A percentile compares a stretch with the other conserved stretches of the same genome.
These are phyloP conservation scores for Stellera chamaejasme DNA, from an alignment of 345 rosid genomes.

Conservation along the genomic window DNA sequence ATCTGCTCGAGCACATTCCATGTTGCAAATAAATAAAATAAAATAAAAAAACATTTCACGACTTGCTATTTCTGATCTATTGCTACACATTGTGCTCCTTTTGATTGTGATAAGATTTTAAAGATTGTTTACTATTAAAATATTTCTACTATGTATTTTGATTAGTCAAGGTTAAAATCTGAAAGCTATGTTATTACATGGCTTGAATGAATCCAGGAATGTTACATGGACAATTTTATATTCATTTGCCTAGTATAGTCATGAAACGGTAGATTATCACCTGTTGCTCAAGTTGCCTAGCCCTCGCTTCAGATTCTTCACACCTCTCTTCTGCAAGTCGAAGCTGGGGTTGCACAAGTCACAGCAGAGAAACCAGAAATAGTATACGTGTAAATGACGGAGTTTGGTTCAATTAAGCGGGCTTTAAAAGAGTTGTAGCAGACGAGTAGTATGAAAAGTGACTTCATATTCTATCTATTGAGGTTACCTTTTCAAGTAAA, in stretches of 20 bases:
- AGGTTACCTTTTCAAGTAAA: slow-evolving; percentile 50
- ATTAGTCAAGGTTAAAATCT: no score
- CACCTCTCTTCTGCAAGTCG: slow-evolving; percentile 78
- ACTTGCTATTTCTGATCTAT: no score
- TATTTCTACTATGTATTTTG: no score
- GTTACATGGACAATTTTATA: background rate
- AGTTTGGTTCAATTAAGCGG: background rate
- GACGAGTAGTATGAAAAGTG: slow-evolving; percentile 1
- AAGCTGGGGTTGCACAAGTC: slow-evolving; percentile 58
- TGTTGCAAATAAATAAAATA: no score
- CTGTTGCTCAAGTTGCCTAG: slow-evolving; percentile 83
- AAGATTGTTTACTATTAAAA: no score
- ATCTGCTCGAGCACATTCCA: no score
- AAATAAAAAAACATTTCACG: no score
- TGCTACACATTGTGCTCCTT: no score
- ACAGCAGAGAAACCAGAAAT: slow-evolving; percentile 20
- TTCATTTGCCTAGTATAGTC: background rate
- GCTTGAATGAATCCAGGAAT: background rate
- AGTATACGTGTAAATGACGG: slow-evolving; percentile 1
- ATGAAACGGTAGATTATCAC: slow-evolving; percentile 17
- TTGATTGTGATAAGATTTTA: no score
- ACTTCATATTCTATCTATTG: slow-evolving; percentile 1
- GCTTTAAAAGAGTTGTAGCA: slow-evolving; percentile 10
- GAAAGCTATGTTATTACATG: no score
- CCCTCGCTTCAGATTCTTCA: slow-evolving; percentile 84